Evolutionary conservation across 2,329 filamentous ascomycete genomes (phyloP), one percentile per base, ranked within the genome.

Genomic region (Purpureocillium takamizusanense): DNA sequence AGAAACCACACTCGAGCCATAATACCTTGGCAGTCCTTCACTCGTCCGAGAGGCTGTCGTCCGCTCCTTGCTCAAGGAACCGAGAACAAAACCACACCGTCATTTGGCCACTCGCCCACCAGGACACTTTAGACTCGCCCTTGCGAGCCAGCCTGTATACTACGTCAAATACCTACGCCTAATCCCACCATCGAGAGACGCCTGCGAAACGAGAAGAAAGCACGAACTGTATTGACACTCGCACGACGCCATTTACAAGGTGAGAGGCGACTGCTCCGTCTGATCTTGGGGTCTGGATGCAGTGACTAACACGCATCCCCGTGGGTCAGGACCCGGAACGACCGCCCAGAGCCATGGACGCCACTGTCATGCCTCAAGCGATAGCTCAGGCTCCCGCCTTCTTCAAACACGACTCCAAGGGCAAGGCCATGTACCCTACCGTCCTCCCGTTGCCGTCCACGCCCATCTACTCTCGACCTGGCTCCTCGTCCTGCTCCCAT

Each of bases 341-440:
- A 51, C 46, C 51, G 12, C 28, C 28, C 28, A 7, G 36, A 58
- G 62, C 65, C 67, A 87, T 87, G 83, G 82, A 86, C 55, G 62
- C 75, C 53, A 70, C 60, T 47, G 67, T 74, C 66, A 71, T 75
- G 66, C 56, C 63, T 53, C 77, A 74, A 61, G 61, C 73, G 53
- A 77, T 85, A 71, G 78, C 74, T 44, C 82, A 85, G 65, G 76
- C 81, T 48, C 70, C 84, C 42, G 94, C 88, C 71, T 89, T 85
- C 74, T 94, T 90, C 70, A 82, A 78, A 54, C 79, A 83, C 48
- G 85, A 92, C 51, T 73, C 81, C 47, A 80, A 77, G 60, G 70
- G 78, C 46, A 83, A 88, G 36, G 27, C 38, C 9, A 66, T 76
- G 57, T 76, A 72, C 51, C 72, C 70, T 42, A 59, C 72, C 38